Percentiles rank a stretch among this genome's conserved stretches.
Evolutionary conservation across 2,329 filamentous ascomycete species (phyloP).

Genomic region (Colletotrichum sp.): DNA sequence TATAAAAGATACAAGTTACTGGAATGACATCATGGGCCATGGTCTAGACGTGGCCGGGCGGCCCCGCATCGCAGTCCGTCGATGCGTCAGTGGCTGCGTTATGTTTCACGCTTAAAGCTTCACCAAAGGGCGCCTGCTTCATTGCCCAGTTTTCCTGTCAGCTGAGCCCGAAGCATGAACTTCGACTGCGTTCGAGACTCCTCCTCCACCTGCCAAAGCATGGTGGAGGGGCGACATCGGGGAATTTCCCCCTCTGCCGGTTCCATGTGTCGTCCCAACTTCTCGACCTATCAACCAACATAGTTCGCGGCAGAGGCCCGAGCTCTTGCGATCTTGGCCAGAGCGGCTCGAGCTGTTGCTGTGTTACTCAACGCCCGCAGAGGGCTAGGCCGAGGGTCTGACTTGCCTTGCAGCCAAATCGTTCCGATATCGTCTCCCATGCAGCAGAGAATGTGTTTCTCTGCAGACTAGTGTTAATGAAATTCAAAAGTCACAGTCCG

Average conservation of each 20-base stretch:
- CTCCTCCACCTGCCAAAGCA: not conserved
- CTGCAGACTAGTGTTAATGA: not conserved
- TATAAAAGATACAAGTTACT: not conserved
- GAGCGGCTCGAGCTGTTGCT: not conserved
- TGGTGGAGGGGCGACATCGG: not conserved
- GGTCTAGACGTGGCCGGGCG: not conserved
- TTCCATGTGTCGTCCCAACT: not conserved
- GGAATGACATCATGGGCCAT: not conserved
- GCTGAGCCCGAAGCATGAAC: not conserved
- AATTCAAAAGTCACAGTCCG: slow-evolving; percentile 2
- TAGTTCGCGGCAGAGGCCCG: not conserved
- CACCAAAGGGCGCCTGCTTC: not conserved
- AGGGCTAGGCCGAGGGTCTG: not conserved
- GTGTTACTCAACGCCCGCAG: not conserved
- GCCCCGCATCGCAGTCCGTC: not conserved
- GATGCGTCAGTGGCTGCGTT: slow-evolving; percentile 11
- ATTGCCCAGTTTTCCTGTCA: not conserved
- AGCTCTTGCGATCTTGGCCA: not conserved
- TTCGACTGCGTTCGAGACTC: not conserved
- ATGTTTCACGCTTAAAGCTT: slow-evolving; percentile 13
- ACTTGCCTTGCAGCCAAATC: not conserved
- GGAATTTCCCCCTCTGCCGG: not conserved
- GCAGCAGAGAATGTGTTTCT: not conserved
- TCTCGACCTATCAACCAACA: not conserved
- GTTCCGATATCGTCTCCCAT: not conserved